A percentile compares a stretch with the other conserved stretches of the same genome.
Conservation (phyloP, 192 early-diverging fungal species). For the Ambispora gerdemannii region DNA sequence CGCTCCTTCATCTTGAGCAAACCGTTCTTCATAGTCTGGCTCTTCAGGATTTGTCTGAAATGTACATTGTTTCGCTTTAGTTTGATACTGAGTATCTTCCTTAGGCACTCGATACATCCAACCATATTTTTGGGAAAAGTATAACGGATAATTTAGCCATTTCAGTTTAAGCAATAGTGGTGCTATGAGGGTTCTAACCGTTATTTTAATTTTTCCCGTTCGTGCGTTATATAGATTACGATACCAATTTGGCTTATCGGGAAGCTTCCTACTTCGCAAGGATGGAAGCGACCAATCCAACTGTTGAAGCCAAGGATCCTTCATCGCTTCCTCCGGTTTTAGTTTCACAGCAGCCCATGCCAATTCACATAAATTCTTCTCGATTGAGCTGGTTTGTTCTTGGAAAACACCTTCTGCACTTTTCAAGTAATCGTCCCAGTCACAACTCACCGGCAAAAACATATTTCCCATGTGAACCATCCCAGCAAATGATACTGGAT, state of each 20-base stretch:
- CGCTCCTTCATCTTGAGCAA: conserved; percentile 40
- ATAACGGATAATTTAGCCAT: conserved; percentile 81
- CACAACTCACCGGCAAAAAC: conserved; percentile 76
- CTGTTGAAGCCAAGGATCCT: conserved; percentile 79
- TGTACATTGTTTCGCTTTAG: conserved; percentile 21
- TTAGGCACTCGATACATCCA: conserved; percentile 81
- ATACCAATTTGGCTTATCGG: conserved; percentile 78
- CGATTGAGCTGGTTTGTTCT: conserved; percentile 49
- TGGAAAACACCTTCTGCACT: conserved; percentile 53
- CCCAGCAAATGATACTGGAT: conserved; percentile 91
- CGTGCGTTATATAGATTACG: conserved; percentile 69
- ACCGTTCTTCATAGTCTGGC: conserved; percentile 45
- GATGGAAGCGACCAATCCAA: conserved; percentile 69
- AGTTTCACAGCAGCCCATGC: conserved; percentile 44
- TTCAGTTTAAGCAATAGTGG: conserved; percentile 81
- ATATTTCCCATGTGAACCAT: conserved; percentile 83
- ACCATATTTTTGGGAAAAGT: conserved; percentile 61
- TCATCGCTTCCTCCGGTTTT: conserved; percentile 30
- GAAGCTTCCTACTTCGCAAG: conserved; percentile 45
- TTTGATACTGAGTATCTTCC: conserved; percentile 34
- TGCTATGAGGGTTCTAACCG: conserved; percentile 65
- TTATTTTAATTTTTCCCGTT: conserved; percentile 57
- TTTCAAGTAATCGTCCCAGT: conserved; percentile 74
- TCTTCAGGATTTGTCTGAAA: too few species aligned
- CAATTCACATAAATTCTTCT: conserved; percentile 47